Evolutionary conservation across 176 grass and related monocot genomes (phyloP).

Genomic region (Oryza rufipogon): DNA sequence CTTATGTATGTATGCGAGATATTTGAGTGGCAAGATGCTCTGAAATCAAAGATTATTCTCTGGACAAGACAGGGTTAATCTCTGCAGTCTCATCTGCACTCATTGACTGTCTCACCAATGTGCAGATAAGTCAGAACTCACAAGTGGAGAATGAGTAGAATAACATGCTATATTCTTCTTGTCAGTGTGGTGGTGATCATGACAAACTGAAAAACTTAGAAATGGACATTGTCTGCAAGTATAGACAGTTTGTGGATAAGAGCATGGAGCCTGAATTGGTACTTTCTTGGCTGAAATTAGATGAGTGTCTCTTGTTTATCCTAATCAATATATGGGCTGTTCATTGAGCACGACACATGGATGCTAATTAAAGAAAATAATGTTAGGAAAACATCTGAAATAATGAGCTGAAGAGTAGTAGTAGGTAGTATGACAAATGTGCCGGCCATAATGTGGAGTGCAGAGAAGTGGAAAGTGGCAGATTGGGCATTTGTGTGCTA

Average conservation of each 20-base stretch:
- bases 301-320: conserved; percentile 27
- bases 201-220: conserved; percentile 25
- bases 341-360: conserved; percentile 4
- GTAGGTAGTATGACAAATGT: conserved; percentile 7
- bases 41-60: conserved; percentile 2
- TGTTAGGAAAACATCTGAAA: neutral
- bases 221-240: neutral
- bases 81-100: conserved; percentile 36
- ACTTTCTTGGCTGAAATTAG: conserved; percentile 18
- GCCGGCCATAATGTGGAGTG: neutral
- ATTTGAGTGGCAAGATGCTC: neutral
- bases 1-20: neutral
- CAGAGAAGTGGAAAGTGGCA: conserved; percentile 20
- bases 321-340: neutral
- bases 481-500: conserved; percentile 27
- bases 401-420: neutral
- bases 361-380: neutral
- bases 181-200: conserved; percentile 22
- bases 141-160: conserved; percentile 1
- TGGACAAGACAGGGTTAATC: neutral
- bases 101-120: neutral
- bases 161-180: conserved; percentile 21
- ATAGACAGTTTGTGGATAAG: conserved; percentile 31
- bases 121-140: conserved; percentile 6
- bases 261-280: conserved; percentile 31